Percentiles rank a stretch among this genome's conserved stretches.
Evolutionary conservation across 1,284 basidiomycete genomes (phyloP).

Genomic region (Ustilago hordei): DNA sequence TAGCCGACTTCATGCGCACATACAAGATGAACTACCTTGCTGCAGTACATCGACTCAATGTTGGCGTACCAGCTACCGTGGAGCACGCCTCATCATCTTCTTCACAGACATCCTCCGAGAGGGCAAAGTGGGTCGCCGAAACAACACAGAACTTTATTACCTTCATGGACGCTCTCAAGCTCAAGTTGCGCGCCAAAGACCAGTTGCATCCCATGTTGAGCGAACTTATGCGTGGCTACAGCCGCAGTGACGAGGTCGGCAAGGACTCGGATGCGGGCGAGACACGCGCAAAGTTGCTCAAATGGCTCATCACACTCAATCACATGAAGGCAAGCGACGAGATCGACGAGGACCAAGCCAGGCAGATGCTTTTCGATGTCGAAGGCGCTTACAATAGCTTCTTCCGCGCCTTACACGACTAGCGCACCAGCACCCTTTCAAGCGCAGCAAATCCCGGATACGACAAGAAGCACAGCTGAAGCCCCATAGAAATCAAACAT

Average conservation of each 20-base stretch:
- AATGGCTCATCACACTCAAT: slow-evolving; percentile 96
- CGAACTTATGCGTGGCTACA: slow-evolving; percentile 84
- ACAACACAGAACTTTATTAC: slow-evolving; percentile 96
- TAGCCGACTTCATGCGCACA: slow-evolving; percentile 83
- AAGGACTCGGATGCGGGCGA: slow-evolving; percentile 94
- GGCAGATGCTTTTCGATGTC: slow-evolving; percentile 96
- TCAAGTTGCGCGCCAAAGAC: slow-evolving; percentile 92
- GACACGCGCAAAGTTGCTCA: slow-evolving; percentile 89
- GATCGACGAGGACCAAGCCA: slow-evolving; percentile 91
- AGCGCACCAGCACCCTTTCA: background rate
- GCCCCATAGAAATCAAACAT: no score
- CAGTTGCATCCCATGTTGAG: slow-evolving; percentile 94
- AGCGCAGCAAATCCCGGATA: background rate
- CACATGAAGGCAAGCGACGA: slow-evolving; percentile 97
- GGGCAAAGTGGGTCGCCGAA: slow-evolving; percentile 97
- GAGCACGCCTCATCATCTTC: slow-evolving; percentile 79
- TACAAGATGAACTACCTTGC: slow-evolving; percentile 97
- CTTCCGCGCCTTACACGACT: slow-evolving; percentile 80
- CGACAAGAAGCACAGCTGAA: no score
- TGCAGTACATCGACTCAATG: slow-evolving; percentile 86
- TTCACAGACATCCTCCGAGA: slow-evolving; percentile 76
- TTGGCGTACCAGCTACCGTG: slow-evolving; percentile 95
- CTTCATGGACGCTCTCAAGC: slow-evolving; percentile 96
- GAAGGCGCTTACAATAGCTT: slow-evolving; percentile 97
- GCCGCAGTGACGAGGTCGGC: slow-evolving; percentile 50